Percentiles rank a stretch among this genome's conserved stretches.
phyloP scores from a whole-genome alignment of 805 yeast genomes.

The Candida verbasci region DNA sequence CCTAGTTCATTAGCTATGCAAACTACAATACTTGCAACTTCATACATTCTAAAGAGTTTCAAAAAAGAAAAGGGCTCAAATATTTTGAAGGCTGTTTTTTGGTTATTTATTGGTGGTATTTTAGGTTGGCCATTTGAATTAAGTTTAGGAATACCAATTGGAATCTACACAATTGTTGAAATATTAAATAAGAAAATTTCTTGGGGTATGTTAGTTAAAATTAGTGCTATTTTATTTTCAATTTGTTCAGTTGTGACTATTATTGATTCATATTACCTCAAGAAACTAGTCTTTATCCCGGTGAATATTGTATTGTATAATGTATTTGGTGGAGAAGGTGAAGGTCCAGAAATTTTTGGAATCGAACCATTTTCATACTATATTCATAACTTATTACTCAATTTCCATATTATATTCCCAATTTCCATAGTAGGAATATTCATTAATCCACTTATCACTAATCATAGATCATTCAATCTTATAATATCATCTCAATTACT shows the following conservation, averaged over 20 bases:
- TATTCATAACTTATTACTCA: slow-evolving; percentile 60
- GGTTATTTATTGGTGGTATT: slow-evolving; percentile 63
- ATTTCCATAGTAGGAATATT: slow-evolving; percentile 39
- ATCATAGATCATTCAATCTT: slow-evolving; percentile 10
- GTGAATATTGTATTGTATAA: slow-evolving; percentile 80
- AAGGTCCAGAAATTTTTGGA: slow-evolving; percentile 92
- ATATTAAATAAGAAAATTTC: neutral
- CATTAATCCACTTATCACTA: slow-evolving; percentile 15
- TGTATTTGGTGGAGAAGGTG: slow-evolving; percentile 59
- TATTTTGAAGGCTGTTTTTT: slow-evolving; percentile 26
- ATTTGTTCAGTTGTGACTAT: slow-evolving; percentile 23
- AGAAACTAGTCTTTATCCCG: slow-evolving; percentile 63
- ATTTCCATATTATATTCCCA: slow-evolving; percentile 58
- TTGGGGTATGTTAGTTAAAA: neutral
- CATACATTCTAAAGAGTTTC: slow-evolving; percentile 28
- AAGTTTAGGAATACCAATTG: slow-evolving; percentile 59
- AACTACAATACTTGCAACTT: slow-evolving; percentile 41
- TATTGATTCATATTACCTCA: slow-evolving; percentile 62
- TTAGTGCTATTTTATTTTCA: slow-evolving; percentile 9
- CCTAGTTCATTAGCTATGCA: slow-evolving; percentile 75
- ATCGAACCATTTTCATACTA: slow-evolving; percentile 77
- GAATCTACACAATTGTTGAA: slow-evolving; percentile 26
- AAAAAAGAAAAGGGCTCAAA: neutral
- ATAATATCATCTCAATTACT: slow-evolving; percentile 43
- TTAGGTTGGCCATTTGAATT: slow-evolving; percentile 91